Percentiles rank a stretch among this genome's conserved stretches.
phyloP scores from a whole-genome alignment of 371 early-diverging fungal species.

The Mortierella sp. region DNA sequence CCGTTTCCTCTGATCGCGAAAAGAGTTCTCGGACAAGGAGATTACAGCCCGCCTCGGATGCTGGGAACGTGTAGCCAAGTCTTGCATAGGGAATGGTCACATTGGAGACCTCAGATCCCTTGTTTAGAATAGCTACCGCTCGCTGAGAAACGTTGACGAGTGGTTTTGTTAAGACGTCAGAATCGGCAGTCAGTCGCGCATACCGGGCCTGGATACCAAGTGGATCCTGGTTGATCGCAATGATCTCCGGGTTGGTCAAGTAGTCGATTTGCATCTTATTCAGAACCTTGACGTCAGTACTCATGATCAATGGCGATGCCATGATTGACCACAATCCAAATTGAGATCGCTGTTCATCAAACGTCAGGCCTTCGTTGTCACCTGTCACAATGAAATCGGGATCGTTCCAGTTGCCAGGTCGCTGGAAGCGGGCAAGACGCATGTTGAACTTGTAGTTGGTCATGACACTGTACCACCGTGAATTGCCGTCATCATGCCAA shows the following conservation, averaged over 20 bases:
- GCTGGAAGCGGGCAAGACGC: conserved; percentile 50
- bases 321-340: conserved; percentile 53
- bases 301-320: conserved; percentile 53
- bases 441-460: conserved; percentile 50
- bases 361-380: conserved; percentile 39
- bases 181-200: conserved; percentile 21
- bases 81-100: conserved; percentile 27
- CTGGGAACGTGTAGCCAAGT: conserved; percentile 32
- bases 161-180: conserved; percentile 36
- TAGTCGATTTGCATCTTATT: conserved; percentile 29
- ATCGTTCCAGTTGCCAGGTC: conserved; percentile 54
- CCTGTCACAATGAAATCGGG: conserved; percentile 55
- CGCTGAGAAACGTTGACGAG: conserved; percentile 17
- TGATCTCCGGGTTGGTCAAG: conserved; percentile 48
- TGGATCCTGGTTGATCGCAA: conserved; percentile 53
- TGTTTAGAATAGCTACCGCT: conserved; percentile 36
- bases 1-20: conserved; percentile 21
- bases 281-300: conserved; percentile 39
- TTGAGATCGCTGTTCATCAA: conserved; percentile 52
- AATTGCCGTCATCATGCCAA: conserved; percentile 34
- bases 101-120: conserved; percentile 1
- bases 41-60: conserved; percentile 11
- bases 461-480: conserved; percentile 48
- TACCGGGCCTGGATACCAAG: conserved; percentile 41
- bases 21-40: conserved; percentile 41